Evolutionary conservation across 1,284 basidiomycete genomes (phyloP).

Genomic region (Ustilago esculenta): DNA sequence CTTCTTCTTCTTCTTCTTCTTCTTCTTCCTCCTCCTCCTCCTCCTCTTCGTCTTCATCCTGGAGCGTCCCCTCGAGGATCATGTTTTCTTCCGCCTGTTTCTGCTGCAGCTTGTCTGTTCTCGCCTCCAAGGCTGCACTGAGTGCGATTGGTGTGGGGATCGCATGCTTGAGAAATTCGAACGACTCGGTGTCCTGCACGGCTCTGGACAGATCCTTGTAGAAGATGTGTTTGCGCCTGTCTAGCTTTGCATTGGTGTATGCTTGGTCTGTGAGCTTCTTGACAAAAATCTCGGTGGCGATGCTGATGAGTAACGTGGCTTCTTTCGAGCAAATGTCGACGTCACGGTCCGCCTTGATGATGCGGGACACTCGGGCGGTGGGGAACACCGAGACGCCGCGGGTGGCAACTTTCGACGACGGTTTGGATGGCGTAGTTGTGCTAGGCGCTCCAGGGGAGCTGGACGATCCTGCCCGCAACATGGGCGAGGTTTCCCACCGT

Average conservation of each 20-base stretch:
- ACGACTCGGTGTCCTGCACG: constrained; percentile 49
- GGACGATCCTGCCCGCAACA: too few relatives aligned
- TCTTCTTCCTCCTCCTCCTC: constrained; percentile 29
- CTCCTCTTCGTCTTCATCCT: constrained; percentile 28
- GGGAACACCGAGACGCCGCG: constrained; percentile 52
- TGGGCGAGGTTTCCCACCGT: too few relatives aligned
- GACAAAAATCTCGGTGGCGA: constrained; percentile 58
- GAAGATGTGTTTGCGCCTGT: constrained; percentile 55
- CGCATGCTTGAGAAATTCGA: constrained; percentile 55
- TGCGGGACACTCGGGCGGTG: constrained; percentile 49
- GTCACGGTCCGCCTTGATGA: constrained; percentile 61
- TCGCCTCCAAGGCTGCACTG: constrained; percentile 43
- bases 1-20: constrained; percentile 7
- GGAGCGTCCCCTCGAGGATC: constrained; percentile 39
- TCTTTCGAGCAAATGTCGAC: constrained; percentile 62
- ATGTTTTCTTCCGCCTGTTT: constrained; percentile 32
- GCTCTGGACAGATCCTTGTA: constrained; percentile 59
- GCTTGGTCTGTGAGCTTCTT: constrained; percentile 55
- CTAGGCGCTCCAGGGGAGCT: too few relatives aligned
- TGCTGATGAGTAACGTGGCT: constrained; percentile 57
- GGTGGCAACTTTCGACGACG: too few relatives aligned
- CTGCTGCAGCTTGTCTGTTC: constrained; percentile 34
- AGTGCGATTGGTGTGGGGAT: constrained; percentile 51
- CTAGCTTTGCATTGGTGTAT: constrained; percentile 54
- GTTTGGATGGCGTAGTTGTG: too few relatives aligned